A percentile compares a stretch with the other conserved stretches of the same genome.
Evolutionary conservation across 352 stramenopile species (phyloP).

Genomic region (Lagenidium sp.): DNA sequence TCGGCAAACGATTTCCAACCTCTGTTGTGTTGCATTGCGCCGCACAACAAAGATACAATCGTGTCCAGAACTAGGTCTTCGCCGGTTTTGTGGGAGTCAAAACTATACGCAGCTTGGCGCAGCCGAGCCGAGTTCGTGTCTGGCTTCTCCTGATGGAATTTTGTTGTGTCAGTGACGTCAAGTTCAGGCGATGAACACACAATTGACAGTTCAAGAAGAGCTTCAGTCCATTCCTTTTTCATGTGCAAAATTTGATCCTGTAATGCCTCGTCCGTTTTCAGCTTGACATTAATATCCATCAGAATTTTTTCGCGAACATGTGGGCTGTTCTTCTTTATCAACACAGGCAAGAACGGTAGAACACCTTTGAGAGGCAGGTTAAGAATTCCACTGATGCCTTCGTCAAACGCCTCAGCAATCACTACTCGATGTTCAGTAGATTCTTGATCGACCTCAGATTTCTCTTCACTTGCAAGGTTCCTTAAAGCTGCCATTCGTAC

Average conservation of each 20-base stretch:
- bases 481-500: constrained; percentile 55
- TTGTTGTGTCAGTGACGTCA: background rate
- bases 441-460: too few species aligned
- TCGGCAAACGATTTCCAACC: constrained; percentile 64
- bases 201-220: constrained; percentile 60
- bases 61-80: constrained; percentile 80
- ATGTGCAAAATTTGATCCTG: constrained; percentile 69
- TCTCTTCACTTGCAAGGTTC: constrained; percentile 28
- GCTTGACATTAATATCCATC: constrained; percentile 83
- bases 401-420: constrained; percentile 41
- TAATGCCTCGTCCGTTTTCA: constrained; percentile 68
- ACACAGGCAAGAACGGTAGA: constrained; percentile 59
- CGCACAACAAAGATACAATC: constrained; percentile 71
- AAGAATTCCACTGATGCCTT: constrained; percentile 46
- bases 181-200: constrained; percentile 21
- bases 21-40: constrained; percentile 50
- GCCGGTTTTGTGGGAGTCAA: constrained; percentile 57
- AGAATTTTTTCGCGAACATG: constrained; percentile 66
- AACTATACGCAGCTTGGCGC: constrained; percentile 44
- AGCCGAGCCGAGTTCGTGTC: background rate
- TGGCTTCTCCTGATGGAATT: background rate
- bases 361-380: constrained; percentile 54
- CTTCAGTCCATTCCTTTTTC: constrained; percentile 67
- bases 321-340: constrained; percentile 41
- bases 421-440: too few species aligned